Conservation (phyloP, 1,284 basidiomycete species). For the Rhodofomes roseus region DNA sequence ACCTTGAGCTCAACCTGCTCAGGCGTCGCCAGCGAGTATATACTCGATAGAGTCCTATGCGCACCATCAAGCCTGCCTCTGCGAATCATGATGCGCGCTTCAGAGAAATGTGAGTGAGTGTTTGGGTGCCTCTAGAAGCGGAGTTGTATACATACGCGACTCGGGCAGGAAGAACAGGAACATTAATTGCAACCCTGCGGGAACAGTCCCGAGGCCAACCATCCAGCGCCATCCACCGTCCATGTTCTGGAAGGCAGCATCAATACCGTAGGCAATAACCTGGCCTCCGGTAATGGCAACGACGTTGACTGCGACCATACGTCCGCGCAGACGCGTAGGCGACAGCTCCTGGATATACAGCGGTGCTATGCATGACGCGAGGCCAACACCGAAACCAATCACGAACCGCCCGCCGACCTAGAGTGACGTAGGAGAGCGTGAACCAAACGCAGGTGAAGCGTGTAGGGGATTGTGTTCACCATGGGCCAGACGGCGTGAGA, state of each 20-base stretch:
- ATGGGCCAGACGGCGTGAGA: slow-evolving; percentile 69
- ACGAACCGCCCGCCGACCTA: slow-evolving; percentile 74
- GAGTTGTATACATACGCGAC: slow-evolving; percentile 49
- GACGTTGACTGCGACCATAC: slow-evolving; percentile 70
- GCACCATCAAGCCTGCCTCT: slow-evolving; percentile 49
- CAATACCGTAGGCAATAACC: slow-evolving; percentile 76
- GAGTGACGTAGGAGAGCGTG: background rate
- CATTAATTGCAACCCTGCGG: slow-evolving; percentile 61
- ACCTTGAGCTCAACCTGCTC: slow-evolving; percentile 70
- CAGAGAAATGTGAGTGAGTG: background rate
- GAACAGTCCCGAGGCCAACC: slow-evolving; percentile 72
- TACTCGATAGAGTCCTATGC: slow-evolving; percentile 50
- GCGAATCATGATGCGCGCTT: slow-evolving; percentile 72
- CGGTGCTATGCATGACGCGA: slow-evolving; percentile 78
- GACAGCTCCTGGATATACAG: slow-evolving; percentile 84
- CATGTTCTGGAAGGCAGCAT: slow-evolving; percentile 65
- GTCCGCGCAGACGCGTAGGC: slow-evolving; percentile 70
- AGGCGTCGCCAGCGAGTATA: slow-evolving; percentile 63
- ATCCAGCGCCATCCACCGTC: slow-evolving; percentile 79
- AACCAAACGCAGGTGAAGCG: background rate
- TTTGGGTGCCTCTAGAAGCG: background rate
- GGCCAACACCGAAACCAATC: slow-evolving; percentile 65
- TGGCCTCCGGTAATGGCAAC: slow-evolving; percentile 71
- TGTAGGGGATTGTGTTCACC: slow-evolving; percentile 35
- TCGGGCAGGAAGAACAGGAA: slow-evolving; percentile 71